phyloP scores from a whole-genome alignment of 768 basidiomycete species.

The Lactarius vividus region DNA sequence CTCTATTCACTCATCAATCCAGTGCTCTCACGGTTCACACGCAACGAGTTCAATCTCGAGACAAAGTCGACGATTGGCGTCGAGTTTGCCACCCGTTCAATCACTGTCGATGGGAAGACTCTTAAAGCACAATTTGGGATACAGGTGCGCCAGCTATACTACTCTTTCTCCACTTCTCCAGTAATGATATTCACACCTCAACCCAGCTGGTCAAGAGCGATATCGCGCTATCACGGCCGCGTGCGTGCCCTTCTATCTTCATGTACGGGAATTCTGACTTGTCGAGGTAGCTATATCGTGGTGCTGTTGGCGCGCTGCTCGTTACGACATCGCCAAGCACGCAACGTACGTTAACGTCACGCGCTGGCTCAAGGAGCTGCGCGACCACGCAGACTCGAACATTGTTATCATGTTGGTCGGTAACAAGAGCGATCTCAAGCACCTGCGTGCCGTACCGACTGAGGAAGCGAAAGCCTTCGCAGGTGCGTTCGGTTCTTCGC shows the following conservation, averaged over 20 bases:
- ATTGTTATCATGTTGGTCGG: slow-evolving; percentile 96
- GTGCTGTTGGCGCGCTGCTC: slow-evolving; percentile 88
- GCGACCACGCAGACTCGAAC: slow-evolving; percentile 91
- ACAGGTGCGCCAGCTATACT: slow-evolving; percentile 60
- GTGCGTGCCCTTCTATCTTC: slow-evolving; percentile 44
- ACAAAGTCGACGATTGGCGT: slow-evolving; percentile 99
- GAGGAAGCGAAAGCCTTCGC: slow-evolving; percentile 95
- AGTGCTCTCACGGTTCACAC: slow-evolving; percentile 99
- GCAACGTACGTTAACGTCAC: slow-evolving; percentile 92
- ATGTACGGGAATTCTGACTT: background rate
- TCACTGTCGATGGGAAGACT: slow-evolving; percentile 93
- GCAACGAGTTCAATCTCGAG: slow-evolving; percentile 98
- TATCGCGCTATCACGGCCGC: slow-evolving; percentile 98
- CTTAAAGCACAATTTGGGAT: slow-evolving; percentile 99
- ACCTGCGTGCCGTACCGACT: slow-evolving; percentile 91
- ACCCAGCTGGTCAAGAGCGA: slow-evolving; percentile 88
- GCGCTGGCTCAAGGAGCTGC: slow-evolving; percentile 95
- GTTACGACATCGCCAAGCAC: slow-evolving; percentile 96
- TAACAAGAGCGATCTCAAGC: slow-evolving; percentile 99
- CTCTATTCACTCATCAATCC: slow-evolving; percentile 25
- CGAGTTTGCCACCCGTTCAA: slow-evolving; percentile 95
- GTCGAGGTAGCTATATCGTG: slow-evolving; percentile 82
- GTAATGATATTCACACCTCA: slow-evolving; percentile 12
- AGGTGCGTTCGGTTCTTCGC: slow-evolving; percentile 48
- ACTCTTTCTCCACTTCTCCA: too few species aligned